These are phyloP conservation scores for Fusarium sp. DNA, from an alignment of 2,329 filamentous ascomycete genomes.

Conservation along the genomic window DNA sequence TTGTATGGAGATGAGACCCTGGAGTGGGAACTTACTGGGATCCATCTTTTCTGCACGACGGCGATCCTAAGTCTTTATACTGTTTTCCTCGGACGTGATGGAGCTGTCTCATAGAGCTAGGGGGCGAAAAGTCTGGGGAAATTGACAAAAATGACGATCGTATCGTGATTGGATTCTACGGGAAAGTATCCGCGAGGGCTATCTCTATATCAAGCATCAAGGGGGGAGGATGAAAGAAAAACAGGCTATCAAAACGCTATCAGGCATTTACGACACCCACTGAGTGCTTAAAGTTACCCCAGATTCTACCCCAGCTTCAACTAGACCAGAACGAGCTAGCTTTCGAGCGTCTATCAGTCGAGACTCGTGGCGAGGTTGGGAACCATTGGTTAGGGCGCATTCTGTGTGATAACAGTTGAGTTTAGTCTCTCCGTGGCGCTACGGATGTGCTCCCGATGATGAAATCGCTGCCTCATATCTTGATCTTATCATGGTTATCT, in stretches of 20 bases:
- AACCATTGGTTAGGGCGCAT: background rate
- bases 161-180: slow-evolving; percentile 19
- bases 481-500: background rate
- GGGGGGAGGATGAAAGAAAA: background rate
- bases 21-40: background rate
- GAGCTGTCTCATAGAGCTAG: background rate
- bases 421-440: background rate
- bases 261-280: background rate
- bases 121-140: background rate
- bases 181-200: slow-evolving; percentile 25
- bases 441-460: background rate
- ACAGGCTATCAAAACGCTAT: background rate
- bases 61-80: slow-evolving; percentile 7
- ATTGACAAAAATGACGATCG: background rate
- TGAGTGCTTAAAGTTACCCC: background rate
- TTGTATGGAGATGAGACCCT: background rate
- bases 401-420: background rate
- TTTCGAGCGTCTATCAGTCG: background rate
- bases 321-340: background rate
- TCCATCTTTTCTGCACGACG: background rate
- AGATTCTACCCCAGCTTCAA: slow-evolving; percentile 5
- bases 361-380: background rate
- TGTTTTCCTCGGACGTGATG: background rate
- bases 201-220: background rate
- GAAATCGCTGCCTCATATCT: background rate